Base-by-base conservation (phyloP, 1,284 basidiomycete species). In the Pseudozyma pruni region DNA sequence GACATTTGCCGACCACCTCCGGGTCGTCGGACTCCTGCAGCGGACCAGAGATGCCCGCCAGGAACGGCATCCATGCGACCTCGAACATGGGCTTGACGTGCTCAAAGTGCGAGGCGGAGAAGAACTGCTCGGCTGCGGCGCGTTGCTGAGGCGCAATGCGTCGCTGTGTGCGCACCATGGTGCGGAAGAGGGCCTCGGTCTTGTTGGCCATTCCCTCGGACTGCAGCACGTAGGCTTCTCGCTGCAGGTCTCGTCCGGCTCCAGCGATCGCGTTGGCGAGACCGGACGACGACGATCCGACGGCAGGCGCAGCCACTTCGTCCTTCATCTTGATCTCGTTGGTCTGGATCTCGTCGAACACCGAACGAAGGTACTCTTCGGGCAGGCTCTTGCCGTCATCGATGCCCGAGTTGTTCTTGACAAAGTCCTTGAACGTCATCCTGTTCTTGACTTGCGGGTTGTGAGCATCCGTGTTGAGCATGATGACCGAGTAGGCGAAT, bases 251-350 rank as follows among this genome's bases (percentile, higher is more conserved):
- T 27, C 81, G 52, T 0, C 81, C 81, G 3, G 81, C 81, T 1
- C 75, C 73, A 14, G 81, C 80, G 32, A 82, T 78, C 5, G 77
- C 80, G 32, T 61, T 72, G 3, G 81, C 79, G 7, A 82, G 45
- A 16, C 76, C 78, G 4, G 68, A 58, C n/a, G 71, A 37, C 23
- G 71, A 58, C 46, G 46, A 23, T 4, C 47, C 53, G 4, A 59
- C 52, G 29, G 64, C 61, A 11, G 61, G 54, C 1, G 61, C 46
- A 3, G 69, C 40, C 38, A 72, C 71, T 37, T 82, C 81, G 59
- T 81, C 81, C 72, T 81, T 78, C 80, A 82, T 80, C 77, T 82
- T 82, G 72, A 82, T 82, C 64, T 82, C 81, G 60, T 82, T 57
- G 57, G 67, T 71, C 62, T 80, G 77, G 34, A 82, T 82, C 46